Percentiles rank a stretch among this genome's conserved stretches.
Conservation (phyloP, 192 early-diverging fungal genomes). For the Entomortierella lignicola region DNA sequence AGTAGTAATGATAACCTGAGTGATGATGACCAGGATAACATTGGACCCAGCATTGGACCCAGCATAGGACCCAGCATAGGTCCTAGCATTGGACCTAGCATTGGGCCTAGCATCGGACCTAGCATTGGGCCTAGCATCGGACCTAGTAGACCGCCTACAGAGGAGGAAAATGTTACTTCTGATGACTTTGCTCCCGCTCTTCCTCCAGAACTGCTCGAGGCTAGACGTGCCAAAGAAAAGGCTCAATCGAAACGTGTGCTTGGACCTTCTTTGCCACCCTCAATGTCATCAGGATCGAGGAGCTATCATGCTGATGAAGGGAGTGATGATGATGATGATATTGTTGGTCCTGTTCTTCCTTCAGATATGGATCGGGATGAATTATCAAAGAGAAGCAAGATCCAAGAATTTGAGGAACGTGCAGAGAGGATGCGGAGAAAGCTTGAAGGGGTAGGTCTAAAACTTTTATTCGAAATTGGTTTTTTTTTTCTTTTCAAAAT, state of each 20-base stretch:
- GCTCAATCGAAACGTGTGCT: slow-evolving; percentile 34
- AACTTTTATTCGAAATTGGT: neutral
- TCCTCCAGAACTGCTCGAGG: slow-evolving; percentile 45
- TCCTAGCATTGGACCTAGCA: slow-evolving; percentile 25
- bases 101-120: slow-evolving; percentile 30
- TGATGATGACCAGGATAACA: slow-evolving; percentile 25
- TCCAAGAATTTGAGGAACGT: slow-evolving; percentile 53
- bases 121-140: slow-evolving; percentile 21
- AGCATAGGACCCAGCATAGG: slow-evolving; percentile 40
- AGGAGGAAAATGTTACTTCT: slow-evolving; percentile 4
- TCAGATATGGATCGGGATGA: slow-evolving; percentile 30
- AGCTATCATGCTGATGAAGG: slow-evolving; percentile 6
- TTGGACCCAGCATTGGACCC: slow-evolving; percentile 28
- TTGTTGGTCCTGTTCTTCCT: slow-evolving; percentile 55
- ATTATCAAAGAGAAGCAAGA: slow-evolving; percentile 38
- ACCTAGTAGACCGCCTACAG: slow-evolving; percentile 7
- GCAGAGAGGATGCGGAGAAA: slow-evolving; percentile 55
- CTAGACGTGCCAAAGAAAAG: slow-evolving; percentile 15
- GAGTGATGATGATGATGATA: slow-evolving; percentile 47
- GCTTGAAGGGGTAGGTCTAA: slow-evolving; percentile 28
- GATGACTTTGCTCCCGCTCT: slow-evolving; percentile 53
- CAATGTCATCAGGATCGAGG: slow-evolving; percentile 1
- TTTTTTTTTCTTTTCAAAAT: neutral
- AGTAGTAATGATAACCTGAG: slow-evolving; percentile 7
- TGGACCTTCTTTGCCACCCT: slow-evolving; percentile 43